Conservation (phyloP, 805 yeast species). For the Kuraishia molischiana region DNA sequence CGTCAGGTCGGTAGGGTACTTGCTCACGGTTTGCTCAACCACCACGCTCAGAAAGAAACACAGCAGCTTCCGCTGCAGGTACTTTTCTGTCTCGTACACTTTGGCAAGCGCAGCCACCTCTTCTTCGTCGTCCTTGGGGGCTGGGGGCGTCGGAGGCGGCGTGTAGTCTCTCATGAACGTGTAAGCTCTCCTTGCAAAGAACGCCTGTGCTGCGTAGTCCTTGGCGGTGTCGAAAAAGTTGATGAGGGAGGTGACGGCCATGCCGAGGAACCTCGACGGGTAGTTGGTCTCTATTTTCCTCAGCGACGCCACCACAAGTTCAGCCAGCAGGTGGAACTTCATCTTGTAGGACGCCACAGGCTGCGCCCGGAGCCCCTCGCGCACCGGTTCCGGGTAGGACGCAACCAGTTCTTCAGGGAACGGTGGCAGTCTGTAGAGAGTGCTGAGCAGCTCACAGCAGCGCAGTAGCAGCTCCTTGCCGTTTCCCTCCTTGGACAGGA, state of each 20-base stretch:
- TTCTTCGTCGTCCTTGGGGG: slow-evolving; percentile 19
- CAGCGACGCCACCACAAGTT: slow-evolving; percentile 49
- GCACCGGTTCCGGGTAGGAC: slow-evolving; percentile 8
- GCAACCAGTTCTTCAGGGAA: slow-evolving; percentile 1
- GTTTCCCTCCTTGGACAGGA: slow-evolving; percentile 61
- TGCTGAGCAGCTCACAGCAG: slow-evolving; percentile 51
- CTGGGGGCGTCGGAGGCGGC: slow-evolving; percentile 32
- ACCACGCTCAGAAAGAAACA: slow-evolving; percentile 43
- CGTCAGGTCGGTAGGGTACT: neutral
- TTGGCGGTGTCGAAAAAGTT: slow-evolving; percentile 38
- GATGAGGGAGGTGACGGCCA: slow-evolving; percentile 51
- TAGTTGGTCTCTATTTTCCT: slow-evolving; percentile 55
- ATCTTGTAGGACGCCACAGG: slow-evolving; percentile 31
- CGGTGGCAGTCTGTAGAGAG: slow-evolving; percentile 14
- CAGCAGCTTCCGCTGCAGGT: slow-evolving; percentile 55
- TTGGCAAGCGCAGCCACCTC: slow-evolving; percentile 28
- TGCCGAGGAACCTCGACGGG: slow-evolving; percentile 73
- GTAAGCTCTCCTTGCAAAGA: slow-evolving; percentile 54
- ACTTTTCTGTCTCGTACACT: slow-evolving; percentile 44
- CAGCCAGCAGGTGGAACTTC: slow-evolving; percentile 57
- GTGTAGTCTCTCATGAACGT: slow-evolving; percentile 49
- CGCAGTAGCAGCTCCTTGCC: slow-evolving; percentile 73
- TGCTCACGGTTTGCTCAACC: neutral
- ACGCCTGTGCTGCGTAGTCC: slow-evolving; percentile 15
- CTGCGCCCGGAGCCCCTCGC: slow-evolving; percentile 2